Conservation (phyloP, 176 grass and related monocot genomes). For the Lolium rigidum region DNA sequence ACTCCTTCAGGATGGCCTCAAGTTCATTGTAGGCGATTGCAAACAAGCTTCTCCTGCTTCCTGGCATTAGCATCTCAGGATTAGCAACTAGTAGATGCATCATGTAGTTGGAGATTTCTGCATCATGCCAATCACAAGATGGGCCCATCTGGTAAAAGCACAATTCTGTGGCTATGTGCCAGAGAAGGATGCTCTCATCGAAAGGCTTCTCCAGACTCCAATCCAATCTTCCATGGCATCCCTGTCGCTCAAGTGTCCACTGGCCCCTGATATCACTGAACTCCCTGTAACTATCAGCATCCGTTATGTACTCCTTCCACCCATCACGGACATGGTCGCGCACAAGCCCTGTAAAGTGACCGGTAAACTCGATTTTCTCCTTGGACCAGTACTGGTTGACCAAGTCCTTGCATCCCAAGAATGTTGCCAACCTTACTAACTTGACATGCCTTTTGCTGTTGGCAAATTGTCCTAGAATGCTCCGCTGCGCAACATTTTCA, state of each 20-base stretch:
- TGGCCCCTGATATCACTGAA: neutral
- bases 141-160: neutral
- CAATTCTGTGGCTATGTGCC: conserved; percentile 21
- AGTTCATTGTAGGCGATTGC: neutral
- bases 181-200: neutral
- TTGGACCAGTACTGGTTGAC: neutral
- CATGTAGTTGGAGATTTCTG: conserved; percentile 18
- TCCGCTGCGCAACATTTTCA: neutral
- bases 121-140: neutral
- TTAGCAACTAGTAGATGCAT: neutral
- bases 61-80: conserved; percentile 21
- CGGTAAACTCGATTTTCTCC: too few species aligned
- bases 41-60: neutral
- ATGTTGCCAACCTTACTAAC: neutral
- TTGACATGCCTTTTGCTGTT: neutral
- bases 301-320: neutral
- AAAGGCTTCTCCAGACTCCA: conserved; percentile 1
- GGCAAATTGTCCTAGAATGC: neutral
- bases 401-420: neutral
- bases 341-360: neutral
- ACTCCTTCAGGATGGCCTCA: neutral
- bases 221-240: neutral
- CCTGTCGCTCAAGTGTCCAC: neutral
- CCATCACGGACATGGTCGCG: neutral
- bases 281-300: neutral